Conservation (phyloP, 2,329 filamentous ascomycete genomes). For the Furcasterigmium furcatum region DNA sequence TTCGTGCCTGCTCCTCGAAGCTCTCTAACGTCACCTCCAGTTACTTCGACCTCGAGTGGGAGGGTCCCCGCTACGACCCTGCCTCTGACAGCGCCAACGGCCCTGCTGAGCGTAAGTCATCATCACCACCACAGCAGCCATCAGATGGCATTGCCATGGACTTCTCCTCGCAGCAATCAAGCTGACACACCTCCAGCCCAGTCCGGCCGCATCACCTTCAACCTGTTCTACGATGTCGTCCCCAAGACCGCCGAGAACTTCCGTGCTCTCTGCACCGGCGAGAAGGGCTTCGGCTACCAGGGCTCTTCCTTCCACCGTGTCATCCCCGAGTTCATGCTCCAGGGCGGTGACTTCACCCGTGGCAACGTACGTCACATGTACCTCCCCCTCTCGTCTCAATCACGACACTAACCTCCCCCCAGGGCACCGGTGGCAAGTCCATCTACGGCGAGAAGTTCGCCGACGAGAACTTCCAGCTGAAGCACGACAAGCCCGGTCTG, state of each 20-base stretch:
- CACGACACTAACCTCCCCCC: slow-evolving; percentile 3
- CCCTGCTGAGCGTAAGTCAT: slow-evolving; percentile 55
- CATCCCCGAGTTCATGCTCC: slow-evolving; percentile 92
- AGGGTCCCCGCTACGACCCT: slow-evolving; percentile 64
- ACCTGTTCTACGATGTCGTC: slow-evolving; percentile 80
- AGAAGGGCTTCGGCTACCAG: slow-evolving; percentile 81
- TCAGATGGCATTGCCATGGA: slow-evolving; percentile 9
- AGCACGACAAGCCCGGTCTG: slow-evolving; percentile 73
- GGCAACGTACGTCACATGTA: slow-evolving; percentile 66
- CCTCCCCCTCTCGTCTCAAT: not conserved
- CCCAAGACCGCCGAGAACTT: slow-evolving; percentile 89
- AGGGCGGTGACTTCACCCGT: slow-evolving; percentile 94
- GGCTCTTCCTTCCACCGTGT: slow-evolving; percentile 88
- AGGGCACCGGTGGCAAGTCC: slow-evolving; percentile 90
- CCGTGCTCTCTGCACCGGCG: slow-evolving; percentile 74
- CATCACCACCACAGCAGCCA: not conserved
- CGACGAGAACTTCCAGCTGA: slow-evolving; percentile 84
- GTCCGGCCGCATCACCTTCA: slow-evolving; percentile 79
- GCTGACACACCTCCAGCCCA: slow-evolving; percentile 49
- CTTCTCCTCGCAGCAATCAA: slow-evolving; percentile 4
- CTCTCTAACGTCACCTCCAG: too few relatives aligned
- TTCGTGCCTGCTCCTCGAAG: not conserved
- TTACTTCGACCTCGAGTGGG: slow-evolving; percentile 73
- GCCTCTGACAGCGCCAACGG: slow-evolving; percentile 52
- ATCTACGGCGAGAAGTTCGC: slow-evolving; percentile 95